Evolutionary conservation across 306 rosid genomes (phyloP).

Genomic region (Mimosa bimucronata): DNA sequence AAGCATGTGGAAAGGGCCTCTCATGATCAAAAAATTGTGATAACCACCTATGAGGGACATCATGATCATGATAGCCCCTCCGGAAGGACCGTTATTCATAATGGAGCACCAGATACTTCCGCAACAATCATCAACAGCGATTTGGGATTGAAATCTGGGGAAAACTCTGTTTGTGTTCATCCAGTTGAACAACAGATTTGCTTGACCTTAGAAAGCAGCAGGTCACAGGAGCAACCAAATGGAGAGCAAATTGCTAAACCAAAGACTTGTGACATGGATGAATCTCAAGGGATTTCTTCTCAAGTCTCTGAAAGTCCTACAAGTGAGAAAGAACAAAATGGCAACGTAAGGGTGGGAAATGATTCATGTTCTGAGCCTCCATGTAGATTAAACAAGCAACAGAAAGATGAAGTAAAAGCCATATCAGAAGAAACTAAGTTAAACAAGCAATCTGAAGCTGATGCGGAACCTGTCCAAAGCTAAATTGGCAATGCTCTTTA

Average conservation of each 20-base stretch:
- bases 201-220: conserved; percentile 35
- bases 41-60: conserved; percentile 82
- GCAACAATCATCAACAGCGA: conserved; percentile 37
- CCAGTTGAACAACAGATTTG: conserved; percentile 32
- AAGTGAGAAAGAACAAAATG: conserved; percentile 42
- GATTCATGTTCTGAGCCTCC: conserved; percentile 34
- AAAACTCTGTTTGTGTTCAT: conserved; percentile 27
- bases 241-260: conserved; percentile 39
- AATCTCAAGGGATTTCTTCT: conserved; percentile 20
- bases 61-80: conserved; percentile 75
- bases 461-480: conserved; percentile 52
- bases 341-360: conserved; percentile 18
- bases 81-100: conserved; percentile 54
- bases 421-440: conserved; percentile 41
- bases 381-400: conserved; percentile 34
- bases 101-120: conserved; percentile 42
- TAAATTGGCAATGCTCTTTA: conserved; percentile 41
- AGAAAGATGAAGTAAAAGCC: conserved; percentile 36
- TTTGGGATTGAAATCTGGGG: conserved; percentile 43
- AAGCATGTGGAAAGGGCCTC: conserved; percentile 90
- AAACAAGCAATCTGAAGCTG: conserved; percentile 46
- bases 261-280: conserved; percentile 36
- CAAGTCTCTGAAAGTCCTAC: conserved; percentile 31
- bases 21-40: conserved; percentile 65
- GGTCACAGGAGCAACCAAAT: conserved; percentile 38